phyloP scores from a whole-genome alignment of 768 basidiomycete genomes.

The Suillus discolor region DNA sequence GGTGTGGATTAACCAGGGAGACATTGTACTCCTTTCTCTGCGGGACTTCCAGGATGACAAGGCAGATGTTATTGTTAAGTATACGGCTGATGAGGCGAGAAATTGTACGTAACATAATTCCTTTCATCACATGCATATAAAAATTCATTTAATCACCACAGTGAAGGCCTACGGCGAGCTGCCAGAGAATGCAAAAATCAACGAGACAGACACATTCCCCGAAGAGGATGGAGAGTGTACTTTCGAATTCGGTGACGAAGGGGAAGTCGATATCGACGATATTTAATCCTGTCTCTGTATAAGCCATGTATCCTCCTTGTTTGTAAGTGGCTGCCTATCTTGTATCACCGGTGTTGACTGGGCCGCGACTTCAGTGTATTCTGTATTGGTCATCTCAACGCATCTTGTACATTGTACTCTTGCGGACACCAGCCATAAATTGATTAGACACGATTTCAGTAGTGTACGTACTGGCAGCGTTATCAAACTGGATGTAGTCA shows the following conservation, averaged over 20 bases:
- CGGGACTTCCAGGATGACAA: constrained; percentile 99
- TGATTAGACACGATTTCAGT: constrained; percentile 29
- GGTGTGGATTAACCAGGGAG: constrained; percentile 99
- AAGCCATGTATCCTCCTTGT: constrained; percentile 5
- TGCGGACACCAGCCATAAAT: constrained; percentile 16
- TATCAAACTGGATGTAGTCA: constrained; percentile 16
- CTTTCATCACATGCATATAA: constrained; percentile 2
- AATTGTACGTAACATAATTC: constrained; percentile 52
- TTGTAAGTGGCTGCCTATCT: constrained; percentile 16
- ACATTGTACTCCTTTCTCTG: constrained; percentile 91
- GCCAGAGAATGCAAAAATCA: constrained; percentile 95
- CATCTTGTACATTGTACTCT: constrained; percentile 15
- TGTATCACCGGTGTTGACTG: constrained; percentile 7
- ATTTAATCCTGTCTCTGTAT: constrained; percentile 50
- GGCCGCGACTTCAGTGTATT: constrained; percentile 13
- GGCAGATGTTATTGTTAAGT: constrained; percentile 99
- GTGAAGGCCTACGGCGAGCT: constrained; percentile 98
- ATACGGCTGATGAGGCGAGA: constrained; percentile 93
- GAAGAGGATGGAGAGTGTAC: constrained; percentile 89
- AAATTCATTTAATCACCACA: constrained; percentile 30
- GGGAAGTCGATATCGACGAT: constrained; percentile 88
- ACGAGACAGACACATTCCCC: constrained; percentile 93
- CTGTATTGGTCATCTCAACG: constrained; percentile 15
- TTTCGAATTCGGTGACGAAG: constrained; percentile 90
- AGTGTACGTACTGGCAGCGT: constrained; percentile 17